Evolutionary conservation across 129 eudicot species (phyloP).

Genomic region (Flaveria ramosissima): DNA sequence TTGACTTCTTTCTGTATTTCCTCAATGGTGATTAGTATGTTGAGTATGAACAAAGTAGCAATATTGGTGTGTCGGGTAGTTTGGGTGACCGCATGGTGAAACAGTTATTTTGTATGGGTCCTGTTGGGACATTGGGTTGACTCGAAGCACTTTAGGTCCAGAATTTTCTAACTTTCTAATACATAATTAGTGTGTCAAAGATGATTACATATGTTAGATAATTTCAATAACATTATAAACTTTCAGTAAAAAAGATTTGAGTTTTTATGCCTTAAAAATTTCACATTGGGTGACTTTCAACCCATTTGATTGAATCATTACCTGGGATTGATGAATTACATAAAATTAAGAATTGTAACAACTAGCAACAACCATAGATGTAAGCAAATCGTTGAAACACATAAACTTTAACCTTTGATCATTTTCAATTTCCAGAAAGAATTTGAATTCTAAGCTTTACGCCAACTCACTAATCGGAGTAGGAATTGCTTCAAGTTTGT

Average conservation of each 20-base stretch:
- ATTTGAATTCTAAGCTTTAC: conserved; percentile 75
- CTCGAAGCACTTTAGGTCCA: not conserved
- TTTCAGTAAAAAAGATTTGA: not conserved
- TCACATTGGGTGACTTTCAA: not conserved
- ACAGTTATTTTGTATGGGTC: not conserved
- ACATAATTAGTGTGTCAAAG: not conserved
- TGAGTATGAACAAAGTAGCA: conserved; percentile 10
- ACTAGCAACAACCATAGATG: too few species aligned
- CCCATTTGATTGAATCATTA: not conserved
- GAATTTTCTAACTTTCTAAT: not conserved
- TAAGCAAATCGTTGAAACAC: not conserved
- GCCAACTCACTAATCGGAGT: conserved; percentile 97
- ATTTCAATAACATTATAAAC: not conserved
- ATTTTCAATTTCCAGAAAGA: conserved; percentile 62
- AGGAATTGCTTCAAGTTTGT: conserved; percentile 86
- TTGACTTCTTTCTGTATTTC: not conserved
- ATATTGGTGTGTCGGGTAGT: not conserved
- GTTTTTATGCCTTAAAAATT: not conserved
- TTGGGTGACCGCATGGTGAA: not conserved
- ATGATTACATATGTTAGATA: not conserved
- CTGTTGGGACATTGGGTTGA: conserved; percentile 12
- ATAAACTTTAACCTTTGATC: not conserved
- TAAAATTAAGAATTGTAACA: not conserved
- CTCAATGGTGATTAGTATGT: conserved; percentile 15
- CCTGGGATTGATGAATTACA: not conserved